Base-by-base conservation (phyloP, 495 filamentous ascomycete genomes). In the Tuber microsphaerosporum region DNA sequence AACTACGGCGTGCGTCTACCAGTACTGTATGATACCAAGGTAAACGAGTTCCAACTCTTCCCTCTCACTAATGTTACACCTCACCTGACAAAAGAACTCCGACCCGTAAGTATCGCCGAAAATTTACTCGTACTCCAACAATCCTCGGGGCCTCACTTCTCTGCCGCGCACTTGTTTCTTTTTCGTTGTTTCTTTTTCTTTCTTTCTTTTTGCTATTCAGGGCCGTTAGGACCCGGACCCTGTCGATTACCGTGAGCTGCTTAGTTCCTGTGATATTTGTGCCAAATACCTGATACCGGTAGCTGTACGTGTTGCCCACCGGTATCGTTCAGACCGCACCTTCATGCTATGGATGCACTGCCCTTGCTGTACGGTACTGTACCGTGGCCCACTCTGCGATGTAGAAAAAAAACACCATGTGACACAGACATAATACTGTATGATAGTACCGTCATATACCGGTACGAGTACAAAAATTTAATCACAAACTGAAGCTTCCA, bases 121-220 rank as follows among this genome's bases (percentile, higher is more conserved):
- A 65, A 65, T 65, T 65, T 65, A 65, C 56, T 65, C 56, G 56
- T 31, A 65, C 26, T 31, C n/a, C 26, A 31, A 65, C 56, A 65
- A 65, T 5, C 56, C 56, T n/a, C 56, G n/a, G 56, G 12, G 31
- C 56, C 7, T 26, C n/a, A 31, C 51, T 61, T 1, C 56, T 65
- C n/a, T n/a, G n/a, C 9, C 56, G 56, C n/a, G n/a, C 12, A 26
- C 31, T n/a, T 65, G 12, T 31, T 8, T 65, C n/a, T 26, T 61
- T 26, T 56, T 56, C 1, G 12, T 12, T 5, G 4, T 9, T 31
- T 6, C n/a, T 7, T 10, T 8, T 10, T 2, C 17, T 8, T 31
- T 17, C 56, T 31, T 14, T 16, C 2, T 6, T 65, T 10, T n/a
- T 22, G 22, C 51, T 22, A 26, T 14, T 26, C 51, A 56, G 51